These are phyloP conservation scores for Carex parvula DNA, from an alignment of 176 grass and related monocot genomes.

Conservation along the genomic window DNA sequence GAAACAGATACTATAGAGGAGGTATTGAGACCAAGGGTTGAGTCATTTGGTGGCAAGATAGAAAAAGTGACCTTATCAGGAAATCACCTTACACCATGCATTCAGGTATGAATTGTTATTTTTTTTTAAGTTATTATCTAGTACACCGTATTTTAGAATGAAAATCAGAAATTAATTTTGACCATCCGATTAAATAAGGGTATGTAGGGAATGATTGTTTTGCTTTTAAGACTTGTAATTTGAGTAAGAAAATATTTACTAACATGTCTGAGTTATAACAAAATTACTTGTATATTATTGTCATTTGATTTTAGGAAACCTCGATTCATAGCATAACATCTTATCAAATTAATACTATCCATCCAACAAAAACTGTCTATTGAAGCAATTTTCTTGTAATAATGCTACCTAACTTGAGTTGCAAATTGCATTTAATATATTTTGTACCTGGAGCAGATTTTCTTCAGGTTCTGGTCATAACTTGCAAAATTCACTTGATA, in stretches of 20 bases:
- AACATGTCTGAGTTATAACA: no score
- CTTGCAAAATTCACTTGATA: not conserved
- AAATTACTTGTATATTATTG: no score
- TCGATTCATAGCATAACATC: no score
- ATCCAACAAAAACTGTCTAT: not conserved
- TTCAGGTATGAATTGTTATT: slow-evolving; percentile 48
- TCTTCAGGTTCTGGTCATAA: not conserved
- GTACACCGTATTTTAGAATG: no score
- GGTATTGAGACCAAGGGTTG: slow-evolving; percentile 53
- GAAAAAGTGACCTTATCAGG: slow-evolving; percentile 63
- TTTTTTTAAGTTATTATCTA: no score
- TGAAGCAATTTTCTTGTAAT: not conserved
- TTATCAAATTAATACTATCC: not conserved
- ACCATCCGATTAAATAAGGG: no score
- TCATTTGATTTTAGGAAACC: no score
- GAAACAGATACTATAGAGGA: slow-evolving; percentile 76
- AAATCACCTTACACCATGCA: slow-evolving; percentile 89
- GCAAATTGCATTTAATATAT: not conserved
- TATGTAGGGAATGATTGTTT: no score
- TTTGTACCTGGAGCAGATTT: not conserved
- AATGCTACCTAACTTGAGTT: not conserved
- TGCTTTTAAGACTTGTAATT: no score
- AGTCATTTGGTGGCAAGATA: slow-evolving; percentile 56
- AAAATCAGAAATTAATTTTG: no score
- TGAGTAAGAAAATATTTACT: no score